Evolutionary conservation across 352 stramenopile species (phyloP).

Genomic region (Phytophthora idaei): DNA sequence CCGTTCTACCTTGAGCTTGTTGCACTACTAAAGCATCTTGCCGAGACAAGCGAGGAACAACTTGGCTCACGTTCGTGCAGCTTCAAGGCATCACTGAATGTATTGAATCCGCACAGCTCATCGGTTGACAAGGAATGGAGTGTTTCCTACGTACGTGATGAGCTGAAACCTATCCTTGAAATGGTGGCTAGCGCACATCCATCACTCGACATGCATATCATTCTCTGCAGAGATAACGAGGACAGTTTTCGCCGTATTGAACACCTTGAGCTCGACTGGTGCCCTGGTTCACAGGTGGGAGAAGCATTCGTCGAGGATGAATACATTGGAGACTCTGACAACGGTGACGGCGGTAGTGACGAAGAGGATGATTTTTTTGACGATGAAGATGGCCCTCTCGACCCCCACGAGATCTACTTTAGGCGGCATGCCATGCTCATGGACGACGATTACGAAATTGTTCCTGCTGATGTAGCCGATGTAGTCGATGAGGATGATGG

Average conservation of each 20-base stretch:
- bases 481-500: conserved; percentile 15
- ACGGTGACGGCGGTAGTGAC: conserved; percentile 12
- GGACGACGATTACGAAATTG: conserved; percentile 22
- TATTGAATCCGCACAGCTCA: conserved; percentile 30
- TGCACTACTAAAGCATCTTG: conserved; percentile 30
- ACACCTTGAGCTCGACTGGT: conserved; percentile 35
- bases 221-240: conserved; percentile 21
- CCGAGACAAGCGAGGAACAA: conserved; percentile 19
- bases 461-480: conserved; percentile 18
- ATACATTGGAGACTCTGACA: conserved; percentile 14
- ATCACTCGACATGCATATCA: conserved; percentile 28
- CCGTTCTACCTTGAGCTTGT: conserved; percentile 48
- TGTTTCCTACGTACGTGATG: conserved; percentile 26
- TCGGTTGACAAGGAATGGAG: conserved; percentile 33
- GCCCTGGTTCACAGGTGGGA: conserved; percentile 21
- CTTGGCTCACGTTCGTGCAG: conserved; percentile 14
- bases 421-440: conserved; percentile 23
- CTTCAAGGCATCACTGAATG: conserved; percentile 28
- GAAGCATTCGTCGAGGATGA: conserved; percentile 35
- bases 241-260: conserved; percentile 32
- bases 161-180: conserved; percentile 44
- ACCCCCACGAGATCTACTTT: conserved; percentile 12
- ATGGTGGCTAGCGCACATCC: conserved; percentile 30
- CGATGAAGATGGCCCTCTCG: conserved; percentile 10
- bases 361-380: conserved; percentile 28